phyloP scores from a whole-genome alignment of 495 filamentous ascomycete genomes.

The Talaromyces trachyspermus region DNA sequence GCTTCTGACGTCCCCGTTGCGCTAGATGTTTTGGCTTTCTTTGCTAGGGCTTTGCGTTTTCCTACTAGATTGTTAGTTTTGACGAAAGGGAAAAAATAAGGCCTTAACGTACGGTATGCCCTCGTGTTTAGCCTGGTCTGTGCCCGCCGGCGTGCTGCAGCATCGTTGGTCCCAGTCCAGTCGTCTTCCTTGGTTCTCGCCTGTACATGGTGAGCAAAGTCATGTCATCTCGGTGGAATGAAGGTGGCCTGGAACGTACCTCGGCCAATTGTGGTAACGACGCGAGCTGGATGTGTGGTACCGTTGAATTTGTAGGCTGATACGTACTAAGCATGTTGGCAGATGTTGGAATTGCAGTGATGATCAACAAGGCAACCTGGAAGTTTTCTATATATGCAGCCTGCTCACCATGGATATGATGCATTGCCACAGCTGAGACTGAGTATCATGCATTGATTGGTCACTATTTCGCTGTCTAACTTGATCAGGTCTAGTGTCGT shows the following conservation, averaged over 20 bases:
- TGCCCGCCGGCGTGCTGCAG: slow-evolving; percentile 22
- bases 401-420: too few relatives aligned
- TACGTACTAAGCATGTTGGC: slow-evolving; percentile 25
- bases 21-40: slow-evolving; percentile 21
- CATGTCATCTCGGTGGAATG: slow-evolving; percentile 13
- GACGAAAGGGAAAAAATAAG: slow-evolving; percentile 17
- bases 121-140: slow-evolving; percentile 37
- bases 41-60: slow-evolving; percentile 29
- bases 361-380: slow-evolving; percentile 17
- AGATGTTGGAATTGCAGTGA: slow-evolving; percentile 9
- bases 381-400: slow-evolving; percentile 22
- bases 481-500: slow-evolving; percentile 24
- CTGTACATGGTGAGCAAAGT: slow-evolving; percentile 22
- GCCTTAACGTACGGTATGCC: slow-evolving; percentile 30
- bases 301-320: slow-evolving; percentile 21
- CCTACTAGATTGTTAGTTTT: slow-evolving; percentile 23
- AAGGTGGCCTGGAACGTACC: slow-evolving; percentile 19
- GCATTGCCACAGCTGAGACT: too few relatives aligned
- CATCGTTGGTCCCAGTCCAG: slow-evolving; percentile 35
- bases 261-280: slow-evolving; percentile 34
- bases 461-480: slow-evolving; percentile 13
- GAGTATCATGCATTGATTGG: too few relatives aligned
- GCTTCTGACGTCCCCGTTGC: slow-evolving; percentile 22
- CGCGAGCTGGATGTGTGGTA: slow-evolving; percentile 25
- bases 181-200: slow-evolving; percentile 30